Evolutionary conservation across 768 basidiomycete species (phyloP).

Genomic region (Chiua virens): DNA sequence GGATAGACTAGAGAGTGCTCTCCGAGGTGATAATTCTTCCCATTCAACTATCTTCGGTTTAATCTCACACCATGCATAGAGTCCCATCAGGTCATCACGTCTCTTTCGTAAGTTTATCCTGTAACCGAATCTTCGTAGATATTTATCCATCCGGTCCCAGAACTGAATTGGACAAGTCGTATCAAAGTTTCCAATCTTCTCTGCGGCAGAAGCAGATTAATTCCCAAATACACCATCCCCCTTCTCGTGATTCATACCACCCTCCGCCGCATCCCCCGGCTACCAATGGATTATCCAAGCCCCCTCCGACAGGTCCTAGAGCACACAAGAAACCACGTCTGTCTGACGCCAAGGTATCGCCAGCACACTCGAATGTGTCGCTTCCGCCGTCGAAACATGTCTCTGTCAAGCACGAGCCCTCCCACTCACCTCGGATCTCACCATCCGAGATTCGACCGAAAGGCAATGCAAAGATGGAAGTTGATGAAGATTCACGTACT

Average conservation of each 20-base stretch:
- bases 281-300: slow-evolving; percentile 43
- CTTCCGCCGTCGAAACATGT: slow-evolving; percentile 28
- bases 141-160: slow-evolving; percentile 38
- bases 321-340: slow-evolving; percentile 79
- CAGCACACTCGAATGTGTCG: slow-evolving; percentile 31
- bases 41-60: slow-evolving; percentile 1
- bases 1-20: slow-evolving; percentile 67
- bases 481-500: slow-evolving; percentile 51
- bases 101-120: slow-evolving; percentile 61
- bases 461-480: slow-evolving; percentile 47
- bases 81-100: slow-evolving; percentile 70
- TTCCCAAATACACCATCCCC: slow-evolving; percentile 32
- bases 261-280: slow-evolving; percentile 29
- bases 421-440: slow-evolving; percentile 28
- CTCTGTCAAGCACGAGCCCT: slow-evolving; percentile 27
- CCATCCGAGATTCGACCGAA: slow-evolving; percentile 30
- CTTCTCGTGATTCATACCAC: slow-evolving; percentile 48
- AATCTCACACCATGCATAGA: slow-evolving; percentile 42
- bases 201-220: slow-evolving; percentile 40
- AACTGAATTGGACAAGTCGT: slow-evolving; percentile 74
- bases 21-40: slow-evolving; percentile 57
- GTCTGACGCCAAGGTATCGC: slow-evolving; percentile 48
- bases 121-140: slow-evolving; percentile 4
- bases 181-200: slow-evolving; percentile 56
- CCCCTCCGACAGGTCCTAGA: slow-evolving; percentile 76